A percentile compares a stretch with the other conserved stretches of the same genome.
phyloP scores from a whole-genome alignment of 2,329 filamentous ascomycete species.

The Onygena corvina region DNA sequence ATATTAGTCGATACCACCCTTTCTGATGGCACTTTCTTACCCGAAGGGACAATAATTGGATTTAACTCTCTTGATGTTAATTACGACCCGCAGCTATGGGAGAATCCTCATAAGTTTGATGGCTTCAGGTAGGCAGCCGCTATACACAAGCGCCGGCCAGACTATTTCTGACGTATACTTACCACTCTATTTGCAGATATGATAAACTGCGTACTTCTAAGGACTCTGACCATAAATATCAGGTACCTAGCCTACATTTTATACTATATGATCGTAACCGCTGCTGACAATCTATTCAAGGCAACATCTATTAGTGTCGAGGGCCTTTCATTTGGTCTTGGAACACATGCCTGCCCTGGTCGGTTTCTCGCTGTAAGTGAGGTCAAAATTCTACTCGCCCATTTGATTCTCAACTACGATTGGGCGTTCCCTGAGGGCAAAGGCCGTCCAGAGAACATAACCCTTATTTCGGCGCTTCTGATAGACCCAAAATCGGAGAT shows the following conservation, averaged over 20 bases:
- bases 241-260: neutral
- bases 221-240: neutral
- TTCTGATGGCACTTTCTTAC: neutral
- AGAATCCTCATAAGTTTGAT: neutral
- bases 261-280: neutral
- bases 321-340: conserved; percentile 22
- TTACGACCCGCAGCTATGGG: neutral
- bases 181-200: neutral
- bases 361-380: conserved; percentile 26
- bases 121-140: neutral
- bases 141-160: no score
- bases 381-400: conserved; percentile 25
- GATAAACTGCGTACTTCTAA: neutral
- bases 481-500: neutral
- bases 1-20: neutral
- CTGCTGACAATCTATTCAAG: neutral
- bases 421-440: conserved; percentile 13
- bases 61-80: neutral
- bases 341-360: conserved; percentile 26
- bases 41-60: neutral
- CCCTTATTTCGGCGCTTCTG: neutral
- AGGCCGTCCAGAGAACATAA: neutral
- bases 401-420: conserved; percentile 27
- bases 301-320: conserved; percentile 6
- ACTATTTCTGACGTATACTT: neutral